Base-by-base conservation (phyloP, 257 asterid genomes). In the Ophiorrhiza pumila region DNA sequence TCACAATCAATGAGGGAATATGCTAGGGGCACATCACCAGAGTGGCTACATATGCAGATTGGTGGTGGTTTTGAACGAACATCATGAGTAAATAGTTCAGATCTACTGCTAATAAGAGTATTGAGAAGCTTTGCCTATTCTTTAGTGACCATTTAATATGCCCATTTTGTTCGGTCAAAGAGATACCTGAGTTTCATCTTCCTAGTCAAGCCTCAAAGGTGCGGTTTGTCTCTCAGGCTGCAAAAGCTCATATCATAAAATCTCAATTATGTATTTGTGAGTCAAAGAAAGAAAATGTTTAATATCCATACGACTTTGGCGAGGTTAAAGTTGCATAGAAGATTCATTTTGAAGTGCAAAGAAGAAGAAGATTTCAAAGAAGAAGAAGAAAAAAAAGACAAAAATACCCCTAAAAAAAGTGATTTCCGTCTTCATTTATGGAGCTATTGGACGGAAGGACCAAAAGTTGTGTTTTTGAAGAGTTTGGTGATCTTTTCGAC, bases 31-130 rank as follows among this genome's bases (percentile, higher is more conserved):
- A 73, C 97, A 53, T 88, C 96, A 29, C 92, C 95, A 53, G 98
- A 89, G 65, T 93, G 98, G 98, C 86, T 89, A 57, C 97, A 93
- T 65, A 93, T 93, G 98, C 98, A 93, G 86, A 85, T 86, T 66
- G 98, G 98, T 23, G 86, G 97, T n/a, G 90, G 95, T 56, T 89
- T 90, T 68, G 95, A 89, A 76, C 76, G 91, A 76, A 71, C 88
- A 67, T 76, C 90, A n/a, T 90, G 79, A 68, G 69, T 68, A 75
- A 47, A 75, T 75, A 68, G 55, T 34, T 43, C 42, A 41, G 17
- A 15, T 68, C 67, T 6, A 50, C 60, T 60, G 65, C 68, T 14
- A 55, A 29, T 58, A 69, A 69, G 53, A 69, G 65, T 60, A 10
- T 23, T 35, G 27, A 58, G 65, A 70, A n/a, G 35, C 71, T 57